These are phyloP conservation scores for Fusarium sororula DNA, from an alignment of 2,329 filamentous ascomycete species.

Conservation along the genomic window DNA sequence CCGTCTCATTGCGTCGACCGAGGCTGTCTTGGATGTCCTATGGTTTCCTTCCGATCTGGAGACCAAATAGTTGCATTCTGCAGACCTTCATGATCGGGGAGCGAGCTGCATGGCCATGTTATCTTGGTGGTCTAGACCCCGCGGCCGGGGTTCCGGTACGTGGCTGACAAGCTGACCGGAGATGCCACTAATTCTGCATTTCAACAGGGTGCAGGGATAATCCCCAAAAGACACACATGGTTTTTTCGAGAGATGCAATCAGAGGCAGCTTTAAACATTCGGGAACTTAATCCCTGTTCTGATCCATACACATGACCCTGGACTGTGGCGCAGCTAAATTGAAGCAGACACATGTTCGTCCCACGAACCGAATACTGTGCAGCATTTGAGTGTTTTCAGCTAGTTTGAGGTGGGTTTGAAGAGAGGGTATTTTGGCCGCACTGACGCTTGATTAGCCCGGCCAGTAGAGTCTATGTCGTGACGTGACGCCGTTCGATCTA, in stretches of 20 bases:
- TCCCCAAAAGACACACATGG: background rate
- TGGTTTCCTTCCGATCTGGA: conserved; percentile 20
- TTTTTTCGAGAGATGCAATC: background rate
- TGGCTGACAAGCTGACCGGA: background rate
- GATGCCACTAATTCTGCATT: background rate
- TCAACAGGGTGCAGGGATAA: background rate
- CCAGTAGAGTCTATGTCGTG: conserved; percentile 8
- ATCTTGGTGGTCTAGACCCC: conserved; percentile 28
- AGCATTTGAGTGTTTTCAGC: background rate
- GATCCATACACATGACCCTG: conserved; percentile 3
- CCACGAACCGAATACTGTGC: background rate
- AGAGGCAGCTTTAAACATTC: background rate
- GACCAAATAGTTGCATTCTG: background rate
- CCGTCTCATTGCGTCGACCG: background rate
- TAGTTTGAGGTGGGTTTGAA: background rate
- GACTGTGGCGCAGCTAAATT: conserved; percentile 2
- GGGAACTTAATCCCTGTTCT: conserved; percentile 22
- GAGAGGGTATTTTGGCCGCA: background rate
- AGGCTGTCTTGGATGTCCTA: background rate
- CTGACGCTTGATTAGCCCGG: background rate
- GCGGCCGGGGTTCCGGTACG: conserved; percentile 13
- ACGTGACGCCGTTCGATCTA: conserved; percentile 26
- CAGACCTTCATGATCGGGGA: conserved; percentile 14
- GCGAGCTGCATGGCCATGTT: background rate
- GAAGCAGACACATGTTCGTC: background rate